Conservation (phyloP, 495 filamentous ascomycete species). For the Podospora pseudocomata region DNA sequence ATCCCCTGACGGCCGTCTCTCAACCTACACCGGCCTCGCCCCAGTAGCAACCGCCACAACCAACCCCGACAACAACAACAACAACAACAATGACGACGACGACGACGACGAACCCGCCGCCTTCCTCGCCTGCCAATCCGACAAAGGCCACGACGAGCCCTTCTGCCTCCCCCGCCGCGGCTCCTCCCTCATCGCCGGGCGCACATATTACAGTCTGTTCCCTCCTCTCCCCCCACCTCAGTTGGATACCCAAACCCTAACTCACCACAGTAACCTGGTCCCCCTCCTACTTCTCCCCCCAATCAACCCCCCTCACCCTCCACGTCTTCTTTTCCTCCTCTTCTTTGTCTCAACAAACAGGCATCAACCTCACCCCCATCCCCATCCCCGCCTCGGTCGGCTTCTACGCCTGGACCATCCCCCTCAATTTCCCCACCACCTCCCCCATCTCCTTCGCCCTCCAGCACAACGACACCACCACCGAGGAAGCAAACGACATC, state of each 20-base stretch:
- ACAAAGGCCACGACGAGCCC: constrained; percentile 23
- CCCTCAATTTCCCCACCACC: constrained; percentile 18
- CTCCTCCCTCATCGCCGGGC: constrained; percentile 19
- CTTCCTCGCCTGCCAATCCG: constrained; percentile 28
- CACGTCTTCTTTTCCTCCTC: constrained; percentile 7
- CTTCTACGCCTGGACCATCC: constrained; percentile 27
- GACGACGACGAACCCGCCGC: constrained; percentile 17
- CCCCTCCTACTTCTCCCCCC: constrained; percentile 19
- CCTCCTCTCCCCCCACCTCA: neutral
- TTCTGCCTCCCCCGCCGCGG: constrained; percentile 31
- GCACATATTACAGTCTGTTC: constrained; percentile 31
- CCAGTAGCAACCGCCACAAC: constrained; percentile 29
- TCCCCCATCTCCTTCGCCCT: constrained; percentile 17
- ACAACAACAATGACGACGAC: neutral
- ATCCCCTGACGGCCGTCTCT: constrained; percentile 13
- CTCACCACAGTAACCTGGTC: constrained; percentile 31
- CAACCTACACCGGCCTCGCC: constrained; percentile 30
- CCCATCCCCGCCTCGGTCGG: constrained; percentile 20
- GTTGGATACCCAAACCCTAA: neutral
- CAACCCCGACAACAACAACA: constrained; percentile 1
- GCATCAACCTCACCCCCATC: constrained; percentile 11
- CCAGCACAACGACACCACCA: constrained; percentile 11
- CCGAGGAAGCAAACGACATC: constrained; percentile 1
- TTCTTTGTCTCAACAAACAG: neutral
- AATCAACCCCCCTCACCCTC: constrained; percentile 15